Base-by-base conservation (phyloP, 2,329 filamentous ascomycete genomes). In the Delphinella strobiligena region DNA sequence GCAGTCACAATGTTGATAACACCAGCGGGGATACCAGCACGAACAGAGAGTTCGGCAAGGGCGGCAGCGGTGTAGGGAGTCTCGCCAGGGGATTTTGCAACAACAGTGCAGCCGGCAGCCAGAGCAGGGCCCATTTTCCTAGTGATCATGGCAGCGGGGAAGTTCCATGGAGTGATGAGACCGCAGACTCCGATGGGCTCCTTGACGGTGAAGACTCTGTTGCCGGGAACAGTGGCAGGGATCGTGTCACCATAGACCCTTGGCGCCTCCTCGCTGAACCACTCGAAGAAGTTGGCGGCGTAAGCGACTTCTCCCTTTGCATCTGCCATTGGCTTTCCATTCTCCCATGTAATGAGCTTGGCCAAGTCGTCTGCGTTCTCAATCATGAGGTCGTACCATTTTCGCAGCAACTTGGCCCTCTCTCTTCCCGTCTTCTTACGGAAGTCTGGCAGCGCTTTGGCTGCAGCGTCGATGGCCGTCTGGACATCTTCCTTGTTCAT, bases 21-120 rank as follows among this genome's bases (percentile, higher is more conserved):
- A 29, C 89, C 89, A 54, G 80, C 80, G 31, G 91, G 89, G 19
- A 96, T 81, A 12, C 91, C 89, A 11, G 89, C 89, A 12, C 88
- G 78, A 54, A 83, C 75, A 8, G 81, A 85, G 30, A 96, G 74
- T 62, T 94, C 88, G 1, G 85, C 85, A 15, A 96, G 63, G 1
- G 89, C 89, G 29, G 94, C 78, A 0, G 86, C 78, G 17, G 88
- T 93, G 58, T 89, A 91, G 0, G 89, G 91, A 1, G 91, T 95
- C 67, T 96, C 89, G 36, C 80, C 80, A 1, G 89, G 88, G 12
- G 87, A 82, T 61, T 98, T 98, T 52, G 79, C 80, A 2, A 96
- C 88, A 2, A 93, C 83, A 0, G 89, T 94, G 64, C 89, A 96
- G 43, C 91, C 91, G n/a, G 87, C 88, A 14, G 91, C 91, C 41